Conservation (phyloP, 768 basidiomycete species). For the Auricularia heimuer region DNA sequence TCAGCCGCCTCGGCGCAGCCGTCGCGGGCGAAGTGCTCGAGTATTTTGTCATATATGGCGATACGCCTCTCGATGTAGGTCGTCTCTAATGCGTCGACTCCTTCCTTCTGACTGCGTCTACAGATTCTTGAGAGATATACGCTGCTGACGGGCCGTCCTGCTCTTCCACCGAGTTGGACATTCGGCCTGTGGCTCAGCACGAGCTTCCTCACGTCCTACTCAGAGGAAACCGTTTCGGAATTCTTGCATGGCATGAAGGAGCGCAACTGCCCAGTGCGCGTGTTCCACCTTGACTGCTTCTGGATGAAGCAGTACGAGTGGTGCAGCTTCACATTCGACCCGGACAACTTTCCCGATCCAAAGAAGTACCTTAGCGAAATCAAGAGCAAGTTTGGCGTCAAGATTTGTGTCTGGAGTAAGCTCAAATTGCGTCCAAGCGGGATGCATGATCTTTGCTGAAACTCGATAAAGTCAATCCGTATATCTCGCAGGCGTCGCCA, state of each 20-base stretch:
- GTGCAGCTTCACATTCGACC: slow-evolving; percentile 56
- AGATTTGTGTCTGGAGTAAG: slow-evolving; percentile 60
- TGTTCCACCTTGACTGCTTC: slow-evolving; percentile 71
- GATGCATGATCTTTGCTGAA: not conserved
- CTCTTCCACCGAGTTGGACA: slow-evolving; percentile 60
- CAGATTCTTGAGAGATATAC: slow-evolving; percentile 53
- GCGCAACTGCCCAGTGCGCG: slow-evolving; percentile 51
- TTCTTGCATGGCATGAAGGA: slow-evolving; percentile 66
- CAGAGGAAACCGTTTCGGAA: slow-evolving; percentile 53
- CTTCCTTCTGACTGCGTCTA: slow-evolving; percentile 15
- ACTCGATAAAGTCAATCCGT: slow-evolving; percentile 43
- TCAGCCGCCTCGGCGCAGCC: slow-evolving; percentile 52
- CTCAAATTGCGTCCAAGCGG: slow-evolving; percentile 16
- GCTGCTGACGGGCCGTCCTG: slow-evolving; percentile 52
- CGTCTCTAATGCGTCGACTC: not conserved
- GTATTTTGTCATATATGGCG: slow-evolving; percentile 64
- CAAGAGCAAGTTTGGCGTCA: slow-evolving; percentile 52
- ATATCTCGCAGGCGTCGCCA: slow-evolving; percentile 58
- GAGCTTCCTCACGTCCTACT: slow-evolving; percentile 54
- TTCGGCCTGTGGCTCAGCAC: slow-evolving; percentile 74
- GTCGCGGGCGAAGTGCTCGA: slow-evolving; percentile 55
- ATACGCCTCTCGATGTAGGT: slow-evolving; percentile 51
- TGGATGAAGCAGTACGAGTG: not conserved
- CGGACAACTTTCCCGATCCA: slow-evolving; percentile 67
- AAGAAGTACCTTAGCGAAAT: slow-evolving; percentile 45